phyloP scores from a whole-genome alignment of 108 stramenopile genomes.

The Pseudonitzschia delicatissima region DNA sequence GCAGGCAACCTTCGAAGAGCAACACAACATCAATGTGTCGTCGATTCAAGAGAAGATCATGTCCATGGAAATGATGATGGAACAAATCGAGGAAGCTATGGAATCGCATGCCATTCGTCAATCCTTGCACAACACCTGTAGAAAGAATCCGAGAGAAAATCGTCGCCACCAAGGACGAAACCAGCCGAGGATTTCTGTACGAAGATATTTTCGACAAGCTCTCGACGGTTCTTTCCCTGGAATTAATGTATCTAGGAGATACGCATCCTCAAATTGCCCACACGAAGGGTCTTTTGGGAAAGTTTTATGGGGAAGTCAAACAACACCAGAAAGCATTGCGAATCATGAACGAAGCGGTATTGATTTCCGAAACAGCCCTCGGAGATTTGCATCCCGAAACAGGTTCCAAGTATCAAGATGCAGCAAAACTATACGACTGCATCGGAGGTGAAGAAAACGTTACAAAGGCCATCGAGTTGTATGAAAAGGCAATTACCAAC shows the following conservation, averaged over 20 bases:
- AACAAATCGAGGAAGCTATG: conserved; percentile 20
- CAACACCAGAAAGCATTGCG: conserved; percentile 18
- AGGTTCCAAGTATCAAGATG: conserved; percentile 25
- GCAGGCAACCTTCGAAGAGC: conserved; percentile 13
- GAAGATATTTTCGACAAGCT: conserved; percentile 24
- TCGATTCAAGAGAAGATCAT: background rate
- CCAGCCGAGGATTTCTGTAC: conserved; percentile 15
- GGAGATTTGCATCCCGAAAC: conserved; percentile 37
- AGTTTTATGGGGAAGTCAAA: conserved; percentile 16
- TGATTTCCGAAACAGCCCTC: conserved; percentile 21
- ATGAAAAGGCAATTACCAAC: conserved; percentile 25
- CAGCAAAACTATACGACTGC: conserved; percentile 22
- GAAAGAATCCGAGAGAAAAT: conserved; percentile 23
- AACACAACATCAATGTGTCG: background rate
- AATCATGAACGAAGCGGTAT: conserved; percentile 25
- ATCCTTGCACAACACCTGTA: conserved; percentile 24
- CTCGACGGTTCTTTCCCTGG: conserved; percentile 26
- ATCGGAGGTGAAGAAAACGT: conserved; percentile 12
- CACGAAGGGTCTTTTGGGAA: conserved; percentile 22
- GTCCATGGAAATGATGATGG: conserved; percentile 26
- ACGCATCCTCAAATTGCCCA: conserved; percentile 44
- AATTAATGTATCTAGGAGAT: conserved; percentile 27
- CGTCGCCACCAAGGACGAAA: background rate
- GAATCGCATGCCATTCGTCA: conserved; percentile 21
- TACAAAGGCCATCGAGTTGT: conserved; percentile 20